Percentiles rank a stretch among this genome's conserved stretches.
Conservation (phyloP, 768 basidiomycete genomes). For the Suillus brevipes region DNA sequence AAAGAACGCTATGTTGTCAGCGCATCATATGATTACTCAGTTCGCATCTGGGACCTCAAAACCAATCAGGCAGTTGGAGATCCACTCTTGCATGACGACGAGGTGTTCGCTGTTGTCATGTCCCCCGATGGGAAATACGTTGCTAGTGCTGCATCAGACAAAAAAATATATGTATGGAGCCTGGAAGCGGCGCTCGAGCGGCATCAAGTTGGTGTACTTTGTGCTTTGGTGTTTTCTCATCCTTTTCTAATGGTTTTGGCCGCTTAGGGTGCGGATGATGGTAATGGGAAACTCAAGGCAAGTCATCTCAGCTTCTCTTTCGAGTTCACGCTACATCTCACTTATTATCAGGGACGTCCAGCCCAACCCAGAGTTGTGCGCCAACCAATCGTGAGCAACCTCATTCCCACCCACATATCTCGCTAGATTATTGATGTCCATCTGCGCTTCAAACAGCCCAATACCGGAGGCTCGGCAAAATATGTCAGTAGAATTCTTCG, state of each 20-base stretch:
- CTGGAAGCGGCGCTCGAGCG: constrained; percentile 35
- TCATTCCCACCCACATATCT: background rate
- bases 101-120: constrained; percentile 73
- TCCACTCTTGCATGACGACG: constrained; percentile 72
- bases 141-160: constrained; percentile 80
- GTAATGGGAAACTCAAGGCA: background rate
- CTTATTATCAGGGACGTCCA: background rate
- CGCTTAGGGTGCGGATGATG: background rate
- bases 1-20: background rate
- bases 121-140: constrained; percentile 79
- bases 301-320: background rate
- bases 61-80: constrained; percentile 20
- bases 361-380: background rate
- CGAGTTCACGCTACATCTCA: background rate
- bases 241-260: background rate
- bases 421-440: background rate
- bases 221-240: background rate
- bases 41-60: background rate
- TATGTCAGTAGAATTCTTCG: background rate
- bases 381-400: background rate
- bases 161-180: constrained; percentile 79
- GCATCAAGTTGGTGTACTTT: no score
- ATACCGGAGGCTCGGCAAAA: background rate
- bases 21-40: background rate
- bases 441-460: background rate